Conservation (phyloP, 768 basidiomycete genomes). For the Termitomyces sp. region DNA sequence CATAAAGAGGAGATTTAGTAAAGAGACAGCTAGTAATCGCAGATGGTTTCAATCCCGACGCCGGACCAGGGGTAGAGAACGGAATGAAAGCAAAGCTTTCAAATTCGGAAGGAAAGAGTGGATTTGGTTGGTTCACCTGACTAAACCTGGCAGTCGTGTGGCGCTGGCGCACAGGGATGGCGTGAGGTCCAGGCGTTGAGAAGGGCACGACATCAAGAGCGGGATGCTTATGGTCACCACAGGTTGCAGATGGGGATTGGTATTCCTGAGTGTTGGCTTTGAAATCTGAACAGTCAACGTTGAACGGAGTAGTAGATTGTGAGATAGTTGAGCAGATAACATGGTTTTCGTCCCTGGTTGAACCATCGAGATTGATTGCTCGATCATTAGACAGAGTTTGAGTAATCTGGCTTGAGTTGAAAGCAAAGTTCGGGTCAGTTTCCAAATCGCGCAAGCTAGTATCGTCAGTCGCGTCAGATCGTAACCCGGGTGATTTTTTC, state of each 20-base stretch:
- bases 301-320: background rate
- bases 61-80: conserved; percentile 20
- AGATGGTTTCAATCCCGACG: background rate
- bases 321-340: background rate
- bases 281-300: background rate
- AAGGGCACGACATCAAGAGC: background rate
- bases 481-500: background rate
- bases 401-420: conserved; percentile 3
- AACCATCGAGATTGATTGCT: background rate
- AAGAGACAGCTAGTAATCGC: background rate
- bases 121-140: background rate
- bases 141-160: background rate
- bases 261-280: background rate
- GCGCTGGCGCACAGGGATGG: background rate
- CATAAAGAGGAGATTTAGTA: background rate
- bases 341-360: background rate
- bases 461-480: background rate
- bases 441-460: background rate
- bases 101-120: background rate
- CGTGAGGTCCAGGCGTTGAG: background rate
- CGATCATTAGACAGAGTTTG: background rate
- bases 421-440: conserved; percentile 18
- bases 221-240: background rate
- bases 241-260: background rate
- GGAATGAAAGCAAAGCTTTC: conserved; percentile 9